Conservation (phyloP, 2,329 filamentous ascomycete genomes). For the Penicillium sclerotigenum region DNA sequence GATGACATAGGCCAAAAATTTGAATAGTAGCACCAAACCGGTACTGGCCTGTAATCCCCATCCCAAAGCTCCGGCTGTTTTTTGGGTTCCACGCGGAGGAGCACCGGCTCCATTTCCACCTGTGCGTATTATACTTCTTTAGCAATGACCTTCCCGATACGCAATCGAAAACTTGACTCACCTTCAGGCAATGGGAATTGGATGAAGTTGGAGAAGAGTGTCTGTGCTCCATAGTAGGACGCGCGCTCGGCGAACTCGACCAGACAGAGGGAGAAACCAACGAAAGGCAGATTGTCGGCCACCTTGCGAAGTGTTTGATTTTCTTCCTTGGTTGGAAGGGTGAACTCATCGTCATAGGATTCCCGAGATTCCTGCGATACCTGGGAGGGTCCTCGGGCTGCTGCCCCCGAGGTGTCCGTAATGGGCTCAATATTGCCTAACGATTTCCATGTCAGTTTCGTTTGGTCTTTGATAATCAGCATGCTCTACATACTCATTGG, state of each 20-base stretch:
- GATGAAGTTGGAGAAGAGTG: constrained; percentile 60
- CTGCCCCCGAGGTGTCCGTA: background rate
- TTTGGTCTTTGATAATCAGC: background rate
- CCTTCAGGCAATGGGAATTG: constrained; percentile 57
- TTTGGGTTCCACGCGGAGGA: constrained; percentile 28
- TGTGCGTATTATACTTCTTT: background rate
- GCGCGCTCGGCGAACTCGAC: constrained; percentile 62
- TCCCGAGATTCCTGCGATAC: background rate
- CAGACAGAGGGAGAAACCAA: constrained; percentile 57
- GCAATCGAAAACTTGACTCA: background rate
- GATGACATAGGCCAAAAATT: constrained; percentile 56
- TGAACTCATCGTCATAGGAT: constrained; percentile 21
- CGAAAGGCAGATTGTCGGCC: constrained; percentile 50
- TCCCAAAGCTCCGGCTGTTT: constrained; percentile 57
- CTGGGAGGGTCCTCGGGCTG: background rate
- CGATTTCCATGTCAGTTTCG: background rate
- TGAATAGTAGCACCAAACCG: constrained; percentile 50
- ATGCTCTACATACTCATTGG: background rate
- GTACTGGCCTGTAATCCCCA: constrained; percentile 54
- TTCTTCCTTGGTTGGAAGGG: constrained; percentile 50
- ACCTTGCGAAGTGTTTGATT: constrained; percentile 46
- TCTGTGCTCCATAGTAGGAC: constrained; percentile 58
- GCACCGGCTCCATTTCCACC: constrained; percentile 29
- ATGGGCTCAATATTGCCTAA: background rate
- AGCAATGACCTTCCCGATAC: background rate